Evolutionary conservation across 2,329 filamentous ascomycete species (phyloP).

Genomic region (Ophiostoma perfectum): DNA sequence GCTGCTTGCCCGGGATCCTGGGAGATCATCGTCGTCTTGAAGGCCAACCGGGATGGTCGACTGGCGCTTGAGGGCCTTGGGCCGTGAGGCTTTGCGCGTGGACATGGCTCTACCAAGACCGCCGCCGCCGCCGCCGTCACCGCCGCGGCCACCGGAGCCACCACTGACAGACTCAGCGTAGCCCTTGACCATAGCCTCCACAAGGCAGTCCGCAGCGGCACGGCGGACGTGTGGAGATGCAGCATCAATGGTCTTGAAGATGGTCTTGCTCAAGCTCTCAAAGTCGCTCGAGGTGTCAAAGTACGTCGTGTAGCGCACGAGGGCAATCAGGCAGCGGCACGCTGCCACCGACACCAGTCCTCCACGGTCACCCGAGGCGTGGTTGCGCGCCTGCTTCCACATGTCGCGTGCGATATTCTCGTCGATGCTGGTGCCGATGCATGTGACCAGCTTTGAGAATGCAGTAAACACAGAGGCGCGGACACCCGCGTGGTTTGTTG

Average conservation of each 20-base stretch:
- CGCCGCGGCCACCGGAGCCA: conserved; percentile 33
- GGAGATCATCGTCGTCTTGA: conserved; percentile 67
- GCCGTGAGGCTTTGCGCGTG: conserved; percentile 67
- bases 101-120: conserved; percentile 27
- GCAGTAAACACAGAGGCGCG: conserved; percentile 72
- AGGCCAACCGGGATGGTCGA: conserved; percentile 46
- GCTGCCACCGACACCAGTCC: conserved; percentile 71
- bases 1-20: conserved; percentile 61
- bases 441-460: conserved; percentile 68
- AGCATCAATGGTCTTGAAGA: conserved; percentile 85
- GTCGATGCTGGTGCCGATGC: conserved; percentile 72
- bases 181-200: conserved; percentile 74
- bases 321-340: conserved; percentile 69
- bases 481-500: conserved; percentile 74
- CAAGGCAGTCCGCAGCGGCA: conserved; percentile 79
- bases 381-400: conserved; percentile 83
- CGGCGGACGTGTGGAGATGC: conserved; percentile 69
- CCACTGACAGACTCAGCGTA: conserved; percentile 56
- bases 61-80: conserved; percentile 50
- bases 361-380: conserved; percentile 74
- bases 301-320: conserved; percentile 67
- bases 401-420: conserved; percentile 81
- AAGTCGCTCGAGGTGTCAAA: conserved; percentile 89
- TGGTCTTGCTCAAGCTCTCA: conserved; percentile 73
- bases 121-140: conserved; percentile 29